Conservation (phyloP, 495 filamentous ascomycete species). For the Collariella sp. region DNA sequence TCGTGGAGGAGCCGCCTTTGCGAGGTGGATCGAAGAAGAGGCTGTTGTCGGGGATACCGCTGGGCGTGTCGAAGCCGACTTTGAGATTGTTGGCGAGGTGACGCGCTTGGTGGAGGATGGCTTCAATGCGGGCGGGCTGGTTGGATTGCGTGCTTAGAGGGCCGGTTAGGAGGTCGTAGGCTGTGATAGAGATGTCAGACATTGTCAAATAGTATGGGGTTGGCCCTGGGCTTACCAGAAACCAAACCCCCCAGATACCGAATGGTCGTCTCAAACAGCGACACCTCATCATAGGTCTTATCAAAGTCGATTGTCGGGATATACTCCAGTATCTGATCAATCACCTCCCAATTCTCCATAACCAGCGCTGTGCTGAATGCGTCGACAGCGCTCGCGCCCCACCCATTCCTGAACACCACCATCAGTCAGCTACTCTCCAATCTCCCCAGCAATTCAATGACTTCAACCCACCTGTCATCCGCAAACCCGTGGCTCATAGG, state of each 20-base stretch:
- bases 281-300: slow-evolving; percentile 49
- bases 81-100: slow-evolving; percentile 64
- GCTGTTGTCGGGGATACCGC: slow-evolving; percentile 69
- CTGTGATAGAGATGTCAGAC: slow-evolving; percentile 26
- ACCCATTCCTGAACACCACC: slow-evolving; percentile 56
- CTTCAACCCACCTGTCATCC: slow-evolving; percentile 56
- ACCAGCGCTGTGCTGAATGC: slow-evolving; percentile 73
- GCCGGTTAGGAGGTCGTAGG: slow-evolving; percentile 71
- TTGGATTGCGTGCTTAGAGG: slow-evolving; percentile 49
- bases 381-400: slow-evolving; percentile 81
- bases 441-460: not conserved
- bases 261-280: slow-evolving; percentile 86
- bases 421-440: not conserved
- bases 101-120: slow-evolving; percentile 57
- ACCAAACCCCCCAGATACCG: slow-evolving; percentile 75
- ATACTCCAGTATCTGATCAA: slow-evolving; percentile 60
- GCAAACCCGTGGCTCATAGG: slow-evolving; percentile 56
- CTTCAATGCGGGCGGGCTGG: slow-evolving; percentile 41
- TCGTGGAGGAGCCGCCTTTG: slow-evolving; percentile 42
- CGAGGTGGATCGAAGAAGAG: slow-evolving; percentile 51
- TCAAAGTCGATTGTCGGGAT: slow-evolving; percentile 63
- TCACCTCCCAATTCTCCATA: slow-evolving; percentile 60
- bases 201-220: not conserved
- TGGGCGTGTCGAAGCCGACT: slow-evolving; percentile 67
- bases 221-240: slow-evolving; percentile 38